Conservation (phyloP, 108 stramenopile genomes). For the Cyclotella sp. region DNA sequence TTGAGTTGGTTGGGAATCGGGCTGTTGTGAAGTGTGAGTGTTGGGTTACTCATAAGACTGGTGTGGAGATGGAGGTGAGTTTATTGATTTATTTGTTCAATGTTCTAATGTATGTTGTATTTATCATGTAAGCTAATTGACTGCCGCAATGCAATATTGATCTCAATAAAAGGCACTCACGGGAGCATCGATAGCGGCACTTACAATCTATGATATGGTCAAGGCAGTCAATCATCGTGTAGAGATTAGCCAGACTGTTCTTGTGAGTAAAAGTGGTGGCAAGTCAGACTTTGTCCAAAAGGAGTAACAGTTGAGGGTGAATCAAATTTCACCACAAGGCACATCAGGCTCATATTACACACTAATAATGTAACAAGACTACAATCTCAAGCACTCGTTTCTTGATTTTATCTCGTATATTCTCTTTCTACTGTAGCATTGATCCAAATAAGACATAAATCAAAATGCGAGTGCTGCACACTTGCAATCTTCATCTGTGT, state of each 20-base stretch:
- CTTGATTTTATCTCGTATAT: background rate
- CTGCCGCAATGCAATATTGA: too few species aligned
- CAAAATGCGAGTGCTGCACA: too few species aligned
- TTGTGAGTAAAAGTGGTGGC: conserved; percentile 88
- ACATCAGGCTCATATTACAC: too few species aligned
- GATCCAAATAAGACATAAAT: too few species aligned
- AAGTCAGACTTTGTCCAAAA: conserved; percentile 53
- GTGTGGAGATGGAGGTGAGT: conserved; percentile 95
- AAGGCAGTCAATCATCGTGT: conserved; percentile 96
- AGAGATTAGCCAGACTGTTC: conserved; percentile 64
- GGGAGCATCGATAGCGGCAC: conserved; percentile 92
- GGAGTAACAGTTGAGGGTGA: too few species aligned
- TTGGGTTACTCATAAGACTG: conserved; percentile 90
- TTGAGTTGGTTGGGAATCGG: conserved; percentile 51
- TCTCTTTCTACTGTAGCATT: too few species aligned
- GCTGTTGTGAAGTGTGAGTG: conserved; percentile 82
- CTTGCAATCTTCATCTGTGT: too few species aligned
- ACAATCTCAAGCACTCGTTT: background rate
- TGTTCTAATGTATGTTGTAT: too few species aligned
- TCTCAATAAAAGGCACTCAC: conserved; percentile 66
- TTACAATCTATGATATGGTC: conserved; percentile 97
- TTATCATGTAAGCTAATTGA: too few species aligned
- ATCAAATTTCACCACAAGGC: background rate
- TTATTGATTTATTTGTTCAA: too few species aligned
- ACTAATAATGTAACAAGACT: too few species aligned